Evolutionary conservation across 2,329 filamentous ascomycete species (phyloP), one percentile per base, ranked within the genome.

Genomic region (Diaporthe capsici): DNA sequence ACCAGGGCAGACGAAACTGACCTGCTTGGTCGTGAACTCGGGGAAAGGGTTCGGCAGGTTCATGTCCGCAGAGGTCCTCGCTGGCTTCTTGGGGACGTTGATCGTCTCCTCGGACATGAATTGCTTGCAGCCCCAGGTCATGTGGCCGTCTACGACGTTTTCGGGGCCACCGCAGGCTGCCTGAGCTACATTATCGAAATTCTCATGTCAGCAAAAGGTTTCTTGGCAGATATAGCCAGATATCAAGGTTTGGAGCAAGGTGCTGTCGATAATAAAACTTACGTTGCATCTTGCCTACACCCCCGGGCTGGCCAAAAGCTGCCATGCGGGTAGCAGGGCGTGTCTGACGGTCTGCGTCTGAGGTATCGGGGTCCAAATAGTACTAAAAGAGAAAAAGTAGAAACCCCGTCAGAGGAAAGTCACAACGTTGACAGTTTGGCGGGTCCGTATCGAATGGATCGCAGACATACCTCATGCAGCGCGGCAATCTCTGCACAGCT

Each of bases 241-340:
- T 37, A 31, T 22, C 0, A 2, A 37, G 55, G 17, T 12, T 57
- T 31, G 51, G 51, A 20, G 12, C 25, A 55, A 31, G 51, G 25
- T 31, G 10, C n/a, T 15, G 51, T 31, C 5, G 13, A 25, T 28
- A 15, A 37, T 37, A 31, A 28, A 58, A 34, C 61, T 67, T 49
- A 67, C 61, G 61, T 49, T 65, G 61, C 61, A 65, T 65, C 61
- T 65, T 65, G 25, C 61, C 61, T 4, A 47, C 39, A n/a, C 61
- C 61, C 0, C 61, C 61, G 0, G 61, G 61, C 42, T 65, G 61
- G 49, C 61, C 61, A 49, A 67, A 67, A 2, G 42, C 61, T 37
- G 28, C 61, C 42, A 67, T 49, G 2, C 61, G 42, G 25, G 61
- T 67, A 34, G 25, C 10, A 49, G 61, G 61, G 28, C 61, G 61